Conservation (phyloP, 1,139 yeast genomes). For the Zhuliangozyma blackwelliae region DNA sequence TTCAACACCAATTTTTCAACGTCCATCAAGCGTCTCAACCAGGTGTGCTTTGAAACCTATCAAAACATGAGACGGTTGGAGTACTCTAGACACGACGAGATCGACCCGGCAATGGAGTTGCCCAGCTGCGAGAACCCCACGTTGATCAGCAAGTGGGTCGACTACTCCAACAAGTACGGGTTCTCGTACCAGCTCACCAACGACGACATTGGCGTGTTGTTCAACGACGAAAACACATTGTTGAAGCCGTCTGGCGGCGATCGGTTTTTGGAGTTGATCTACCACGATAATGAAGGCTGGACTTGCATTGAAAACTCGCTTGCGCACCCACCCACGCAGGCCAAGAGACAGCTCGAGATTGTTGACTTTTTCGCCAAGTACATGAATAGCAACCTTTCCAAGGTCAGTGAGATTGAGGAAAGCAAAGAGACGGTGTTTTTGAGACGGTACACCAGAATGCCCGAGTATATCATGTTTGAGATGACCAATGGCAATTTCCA, state of each 20-base stretch:
- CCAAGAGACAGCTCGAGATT: slow-evolving; percentile 71
- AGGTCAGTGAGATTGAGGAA: slow-evolving; percentile 60
- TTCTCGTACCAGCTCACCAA: slow-evolving; percentile 89
- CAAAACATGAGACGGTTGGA: slow-evolving; percentile 41
- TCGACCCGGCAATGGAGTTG: slow-evolving; percentile 31
- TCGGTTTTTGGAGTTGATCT: slow-evolving; percentile 58
- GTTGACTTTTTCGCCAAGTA: slow-evolving; percentile 81
- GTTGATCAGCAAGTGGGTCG: slow-evolving; percentile 94
- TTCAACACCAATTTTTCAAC: slow-evolving; percentile 40
- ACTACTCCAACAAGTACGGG: slow-evolving; percentile 93
- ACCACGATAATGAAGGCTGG: slow-evolving; percentile 68
- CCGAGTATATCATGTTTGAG: slow-evolving; percentile 85
- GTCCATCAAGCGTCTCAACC: slow-evolving; percentile 37
- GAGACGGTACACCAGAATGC: slow-evolving; percentile 75
- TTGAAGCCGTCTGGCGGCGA: slow-evolving; percentile 63
- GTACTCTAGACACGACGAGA: slow-evolving; percentile 26
- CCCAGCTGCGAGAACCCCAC: slow-evolving; percentile 58
- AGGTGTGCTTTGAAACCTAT: slow-evolving; percentile 37
- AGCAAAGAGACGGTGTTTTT: slow-evolving; percentile 65
- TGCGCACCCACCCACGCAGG: slow-evolving; percentile 53
- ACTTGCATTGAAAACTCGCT: slow-evolving; percentile 60
- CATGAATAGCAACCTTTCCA: slow-evolving; percentile 76
- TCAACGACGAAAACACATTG: slow-evolving; percentile 78
- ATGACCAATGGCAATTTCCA: slow-evolving; percentile 90
- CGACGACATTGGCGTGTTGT: slow-evolving; percentile 88